Evolutionary conservation across 306 rosid genomes (phyloP).

Genomic region (Mucuna pruriens): DNA sequence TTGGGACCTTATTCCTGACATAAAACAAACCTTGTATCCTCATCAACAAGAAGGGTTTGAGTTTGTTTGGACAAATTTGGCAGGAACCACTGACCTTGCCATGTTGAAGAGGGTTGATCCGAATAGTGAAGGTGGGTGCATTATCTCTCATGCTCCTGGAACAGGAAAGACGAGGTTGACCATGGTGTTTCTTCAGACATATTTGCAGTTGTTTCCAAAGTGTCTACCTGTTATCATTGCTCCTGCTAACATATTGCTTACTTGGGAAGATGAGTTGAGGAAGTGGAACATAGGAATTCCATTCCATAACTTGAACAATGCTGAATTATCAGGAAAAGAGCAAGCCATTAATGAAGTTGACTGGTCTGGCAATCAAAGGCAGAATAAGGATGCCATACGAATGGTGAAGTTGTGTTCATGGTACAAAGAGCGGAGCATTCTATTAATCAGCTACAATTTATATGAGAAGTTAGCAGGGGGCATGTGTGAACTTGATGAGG

Average conservation of each 20-base stretch:
- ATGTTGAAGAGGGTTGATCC: constrained; percentile 30
- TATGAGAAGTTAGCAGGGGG: constrained; percentile 41
- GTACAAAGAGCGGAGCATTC: constrained; percentile 41
- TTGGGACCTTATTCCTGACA: constrained; percentile 50
- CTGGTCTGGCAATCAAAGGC: neutral
- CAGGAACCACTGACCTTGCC: constrained; percentile 34
- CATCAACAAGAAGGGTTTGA: constrained; percentile 57
- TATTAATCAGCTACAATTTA: constrained; percentile 46
- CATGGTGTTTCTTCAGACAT: constrained; percentile 45
- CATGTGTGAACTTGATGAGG: neutral
- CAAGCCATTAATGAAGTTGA: neutral
- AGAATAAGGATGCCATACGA: neutral
- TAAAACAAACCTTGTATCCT: constrained; percentile 38
- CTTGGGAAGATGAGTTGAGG: constrained; percentile 52
- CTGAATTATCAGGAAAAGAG: constrained; percentile 42
- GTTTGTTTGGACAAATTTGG: constrained; percentile 50
- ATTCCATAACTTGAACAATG: constrained; percentile 45
- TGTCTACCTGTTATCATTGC: constrained; percentile 47
- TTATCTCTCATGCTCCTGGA: constrained; percentile 56
- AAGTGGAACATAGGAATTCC: constrained; percentile 46
- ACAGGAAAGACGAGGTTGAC: constrained; percentile 49
- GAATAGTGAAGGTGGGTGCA: constrained; percentile 41
- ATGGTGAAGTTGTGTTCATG: constrained; percentile 44
- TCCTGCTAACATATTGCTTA: constrained; percentile 44
- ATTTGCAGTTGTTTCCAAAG: constrained; percentile 38